Base-by-base conservation (phyloP, 352 stramenopile species). In the Pythium chondricola region DNA sequence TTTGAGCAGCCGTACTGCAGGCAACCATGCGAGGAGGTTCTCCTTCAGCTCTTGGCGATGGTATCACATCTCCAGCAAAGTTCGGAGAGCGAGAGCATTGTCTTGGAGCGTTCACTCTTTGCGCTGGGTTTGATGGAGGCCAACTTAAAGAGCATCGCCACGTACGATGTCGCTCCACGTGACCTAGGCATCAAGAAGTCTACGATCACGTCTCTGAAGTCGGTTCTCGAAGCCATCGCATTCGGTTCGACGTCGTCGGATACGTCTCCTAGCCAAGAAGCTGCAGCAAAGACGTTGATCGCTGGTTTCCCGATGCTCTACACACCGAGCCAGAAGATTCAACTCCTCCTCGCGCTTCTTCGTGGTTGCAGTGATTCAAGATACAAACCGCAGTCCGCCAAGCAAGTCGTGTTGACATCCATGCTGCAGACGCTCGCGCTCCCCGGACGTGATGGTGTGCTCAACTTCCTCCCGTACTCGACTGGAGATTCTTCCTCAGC, bases 1-100 rank as follows among this genome's bases (percentile, higher is more conserved):
- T 92, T 94, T 55, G 80, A 94, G 53, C 76, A 88, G 31, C 75
- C 83, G 0, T 94, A 87, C 53, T 84, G 65, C 27, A 65, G 79
- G 0, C 83, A 94, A 35, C 83, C 83, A 6, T 75, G 55, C 31
- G 66, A 69, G 21, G 52, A 76, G 13, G 68, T 82, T 18, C 69
- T 94, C 42, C 44, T 52, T 3, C 45, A 81, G 37, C 36, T 90
- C 0, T 42, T 88, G 31, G 43, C 37, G 1, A 73, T 91, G 42
- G 60, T 93, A n/a, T 38, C 59, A 25, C 52, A 42, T 39, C 77
- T 79, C 14, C 11, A 45, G 21, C n/a, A n/a, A n/a, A n/a, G n/a
- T n/a, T n/a, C n/a, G n/a, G 22, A 22, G 18, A 20, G 24, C 44
- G 16, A 25, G 17, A 25, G 16, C 9, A n/a, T 45, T 10, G 7